These are phyloP conservation scores for Aaosphaeria pasadenensis DNA, from an alignment of 2,329 filamentous ascomycete species.

Conservation along the genomic window DNA sequence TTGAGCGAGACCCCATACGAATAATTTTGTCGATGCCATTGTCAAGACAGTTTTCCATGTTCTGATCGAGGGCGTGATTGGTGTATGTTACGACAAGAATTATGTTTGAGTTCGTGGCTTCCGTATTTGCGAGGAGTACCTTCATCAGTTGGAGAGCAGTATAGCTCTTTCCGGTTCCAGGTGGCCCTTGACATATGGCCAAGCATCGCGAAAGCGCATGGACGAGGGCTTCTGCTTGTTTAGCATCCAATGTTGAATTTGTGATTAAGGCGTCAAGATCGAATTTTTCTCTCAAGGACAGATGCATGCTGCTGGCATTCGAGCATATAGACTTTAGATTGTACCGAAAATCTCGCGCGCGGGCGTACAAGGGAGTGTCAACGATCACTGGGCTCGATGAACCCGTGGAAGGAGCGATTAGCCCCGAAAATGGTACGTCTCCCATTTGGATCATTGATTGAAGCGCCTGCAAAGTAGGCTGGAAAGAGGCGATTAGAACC, in stretches of 20 bases:
- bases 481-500: slow-evolving; percentile 13
- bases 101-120: slow-evolving; percentile 7
- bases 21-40: slow-evolving; percentile 50
- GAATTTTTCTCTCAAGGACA: slow-evolving; percentile 1
- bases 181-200: slow-evolving; percentile 66
- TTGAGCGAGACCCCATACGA: slow-evolving; percentile 59
- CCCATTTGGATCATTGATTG: slow-evolving; percentile 7
- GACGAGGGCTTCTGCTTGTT: slow-evolving; percentile 51
- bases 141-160: background rate
- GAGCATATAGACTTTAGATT: slow-evolving; percentile 32
- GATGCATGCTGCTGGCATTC: slow-evolving; percentile 10
- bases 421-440: slow-evolving; percentile 11
- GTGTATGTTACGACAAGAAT: slow-evolving; percentile 49
- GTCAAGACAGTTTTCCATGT: slow-evolving; percentile 58
- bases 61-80: slow-evolving; percentile 53
- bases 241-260: slow-evolving; percentile 46
- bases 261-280: slow-evolving; percentile 10
- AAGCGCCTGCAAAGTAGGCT: slow-evolving; percentile 12
- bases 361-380: slow-evolving; percentile 52
- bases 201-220: slow-evolving; percentile 52
- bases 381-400: slow-evolving; percentile 17
- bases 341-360: slow-evolving; percentile 49
- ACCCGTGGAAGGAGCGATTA: slow-evolving; percentile 3
- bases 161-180: slow-evolving; percentile 63
- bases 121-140: background rate